These are phyloP conservation scores for Dendrobium nobile DNA, from an alignment of 106 monocot species.

Conservation along the genomic window DNA sequence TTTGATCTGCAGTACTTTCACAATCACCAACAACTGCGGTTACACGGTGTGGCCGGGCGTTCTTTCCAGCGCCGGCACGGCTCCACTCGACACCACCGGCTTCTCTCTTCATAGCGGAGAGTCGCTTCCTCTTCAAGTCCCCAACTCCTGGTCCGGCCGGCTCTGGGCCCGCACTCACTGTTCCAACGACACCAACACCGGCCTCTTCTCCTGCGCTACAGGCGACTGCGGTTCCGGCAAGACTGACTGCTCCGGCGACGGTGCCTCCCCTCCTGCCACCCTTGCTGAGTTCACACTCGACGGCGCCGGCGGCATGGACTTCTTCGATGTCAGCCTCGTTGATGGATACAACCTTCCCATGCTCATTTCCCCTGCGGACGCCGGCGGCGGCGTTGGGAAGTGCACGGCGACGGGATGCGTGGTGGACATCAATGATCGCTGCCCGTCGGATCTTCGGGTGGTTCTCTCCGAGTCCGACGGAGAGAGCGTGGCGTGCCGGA, in stretches of 20 bases:
- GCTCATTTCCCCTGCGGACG: slow-evolving; percentile 36
- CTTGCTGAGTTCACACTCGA: slow-evolving; percentile 72
- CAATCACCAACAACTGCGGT: slow-evolving; percentile 69
- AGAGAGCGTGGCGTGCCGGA: not conserved
- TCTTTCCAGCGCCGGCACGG: slow-evolving; percentile 65
- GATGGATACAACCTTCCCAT: slow-evolving; percentile 69
- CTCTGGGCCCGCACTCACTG: slow-evolving; percentile 79
- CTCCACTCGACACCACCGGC: slow-evolving; percentile 36
- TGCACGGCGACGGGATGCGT: slow-evolving; percentile 70
- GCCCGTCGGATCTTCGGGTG: slow-evolving; percentile 76
- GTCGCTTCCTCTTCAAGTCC: slow-evolving; percentile 28
- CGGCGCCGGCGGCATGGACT: slow-evolving; percentile 49
- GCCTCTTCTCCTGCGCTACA: slow-evolving; percentile 48
- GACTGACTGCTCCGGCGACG: slow-evolving; percentile 41
- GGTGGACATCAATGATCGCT: slow-evolving; percentile 59
- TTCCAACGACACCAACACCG: slow-evolving; percentile 38
- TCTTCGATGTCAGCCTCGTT: slow-evolving; percentile 73
- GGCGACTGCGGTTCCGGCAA: slow-evolving; percentile 64
- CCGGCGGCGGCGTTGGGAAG: slow-evolving; percentile 18
- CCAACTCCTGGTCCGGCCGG: slow-evolving; percentile 80
- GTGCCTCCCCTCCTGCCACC: slow-evolving; percentile 57
- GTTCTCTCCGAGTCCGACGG: slow-evolving; percentile 17
- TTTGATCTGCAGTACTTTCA: slow-evolving; percentile 48
- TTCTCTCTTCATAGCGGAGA: slow-evolving; percentile 40
- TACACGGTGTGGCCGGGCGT: slow-evolving; percentile 89